Conservation (phyloP, 2,329 filamentous ascomycete genomes). For the Fusarium sp. region DNA sequence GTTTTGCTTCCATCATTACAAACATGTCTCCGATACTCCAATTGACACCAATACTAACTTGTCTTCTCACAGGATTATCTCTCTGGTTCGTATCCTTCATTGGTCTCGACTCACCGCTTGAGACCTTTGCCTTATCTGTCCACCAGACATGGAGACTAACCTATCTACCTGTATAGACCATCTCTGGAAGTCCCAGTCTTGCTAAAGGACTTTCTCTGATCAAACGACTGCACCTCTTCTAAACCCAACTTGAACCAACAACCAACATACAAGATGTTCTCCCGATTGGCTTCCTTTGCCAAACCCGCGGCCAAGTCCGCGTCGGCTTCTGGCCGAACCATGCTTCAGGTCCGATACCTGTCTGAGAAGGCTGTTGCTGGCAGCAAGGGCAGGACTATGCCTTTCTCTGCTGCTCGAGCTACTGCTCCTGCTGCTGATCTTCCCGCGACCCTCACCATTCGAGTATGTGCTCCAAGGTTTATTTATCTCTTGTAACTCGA, state of each 20-base stretch:
- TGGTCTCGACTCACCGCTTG: slow-evolving; percentile 59
- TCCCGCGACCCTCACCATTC: slow-evolving; percentile 91
- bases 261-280: slow-evolving; percentile 65
- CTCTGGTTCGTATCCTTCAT: slow-evolving; percentile 69
- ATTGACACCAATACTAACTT: slow-evolving; percentile 58
- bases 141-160: slow-evolving; percentile 33
- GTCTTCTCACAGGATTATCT: slow-evolving; percentile 74
- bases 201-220: slow-evolving; percentile 42
- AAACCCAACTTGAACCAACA: slow-evolving; percentile 26
- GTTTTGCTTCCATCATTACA: slow-evolving; percentile 10
- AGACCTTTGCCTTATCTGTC: slow-evolving; percentile 15
- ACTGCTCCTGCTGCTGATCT: slow-evolving; percentile 72
- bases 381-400: slow-evolving; percentile 78
- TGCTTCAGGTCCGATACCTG: slow-evolving; percentile 56
- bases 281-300: slow-evolving; percentile 67
- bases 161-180: slow-evolving; percentile 53
- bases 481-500: too few relatives aligned
- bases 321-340: slow-evolving; percentile 57
- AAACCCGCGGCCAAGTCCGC: slow-evolving; percentile 65
- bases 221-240: slow-evolving; percentile 25
- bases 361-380: slow-evolving; percentile 65
- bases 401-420: slow-evolving; percentile 67
- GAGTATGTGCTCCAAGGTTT: slow-evolving; percentile 66
- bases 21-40: slow-evolving; percentile 27
- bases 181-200: slow-evolving; percentile 58